Percentiles rank a stretch among this genome's conserved stretches.
phyloP scores from a whole-genome alignment of 2,329 filamentous ascomycete species.

The Ceratocystis albifundus region DNA sequence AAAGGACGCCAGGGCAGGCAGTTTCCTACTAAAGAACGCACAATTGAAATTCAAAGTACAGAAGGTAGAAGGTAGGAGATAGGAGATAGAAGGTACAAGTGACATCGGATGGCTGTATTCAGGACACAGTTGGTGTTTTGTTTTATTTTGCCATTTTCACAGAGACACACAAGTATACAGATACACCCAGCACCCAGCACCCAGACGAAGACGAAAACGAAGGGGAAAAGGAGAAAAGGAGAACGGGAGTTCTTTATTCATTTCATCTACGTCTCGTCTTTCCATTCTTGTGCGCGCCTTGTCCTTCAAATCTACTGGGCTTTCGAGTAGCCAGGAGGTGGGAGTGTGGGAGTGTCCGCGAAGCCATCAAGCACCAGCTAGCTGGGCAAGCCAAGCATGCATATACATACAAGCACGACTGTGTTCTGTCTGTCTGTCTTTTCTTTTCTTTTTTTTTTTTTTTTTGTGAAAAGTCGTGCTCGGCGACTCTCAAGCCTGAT shows the following conservation, averaged over 20 bases:
- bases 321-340: too few species aligned
- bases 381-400: not conserved
- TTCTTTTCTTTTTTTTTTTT: too few species aligned
- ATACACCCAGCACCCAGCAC: too few species aligned
- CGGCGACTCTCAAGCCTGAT: not conserved
- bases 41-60: not conserved
- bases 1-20: slow-evolving; percentile 1
- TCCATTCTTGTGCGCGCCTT: too few species aligned
- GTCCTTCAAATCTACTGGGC: too few species aligned
- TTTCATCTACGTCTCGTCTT: too few species aligned
- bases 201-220: too few species aligned
- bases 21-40: not conserved
- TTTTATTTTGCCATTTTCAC: not conserved
- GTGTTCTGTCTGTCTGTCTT: not conserved
- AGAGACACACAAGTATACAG: too few species aligned
- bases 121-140: not conserved
- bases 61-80: not conserved
- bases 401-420: not conserved
- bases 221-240: too few species aligned
- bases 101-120: not conserved
- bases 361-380: too few species aligned
- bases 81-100: not conserved
- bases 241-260: too few species aligned
- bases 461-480: not conserved
- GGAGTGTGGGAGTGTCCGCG: too few species aligned